These are phyloP conservation scores for Hypseocharis bilobata DNA, from an alignment of 441 rosid genomes.

Conservation along the genomic window DNA sequence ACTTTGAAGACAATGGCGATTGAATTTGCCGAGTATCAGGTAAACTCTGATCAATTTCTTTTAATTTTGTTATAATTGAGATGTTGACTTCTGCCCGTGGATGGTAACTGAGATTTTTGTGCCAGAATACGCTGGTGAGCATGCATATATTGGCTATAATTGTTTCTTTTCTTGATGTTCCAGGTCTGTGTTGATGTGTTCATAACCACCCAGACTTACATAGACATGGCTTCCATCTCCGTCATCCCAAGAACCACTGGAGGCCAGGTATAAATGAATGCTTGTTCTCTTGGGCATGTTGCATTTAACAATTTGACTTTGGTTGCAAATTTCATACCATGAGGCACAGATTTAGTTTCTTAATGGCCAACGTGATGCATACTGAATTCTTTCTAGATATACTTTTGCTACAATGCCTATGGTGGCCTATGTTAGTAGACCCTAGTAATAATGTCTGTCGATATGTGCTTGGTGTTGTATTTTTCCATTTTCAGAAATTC, in stretches of 20 bases:
- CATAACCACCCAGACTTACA: conserved; percentile 68
- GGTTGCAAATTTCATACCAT: background rate
- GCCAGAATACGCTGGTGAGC: background rate
- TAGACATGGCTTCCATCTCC: conserved; percentile 78
- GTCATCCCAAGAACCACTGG: conserved; percentile 88
- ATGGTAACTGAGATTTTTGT: conserved; percentile 14
- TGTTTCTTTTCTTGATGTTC: conserved; percentile 13
- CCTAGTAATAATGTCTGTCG: background rate
- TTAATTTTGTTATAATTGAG: background rate
- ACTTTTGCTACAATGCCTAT: background rate
- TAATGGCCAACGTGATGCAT: background rate
- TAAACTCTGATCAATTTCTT: conserved; percentile 16
- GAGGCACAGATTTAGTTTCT: background rate
- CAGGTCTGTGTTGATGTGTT: conserved; percentile 92
- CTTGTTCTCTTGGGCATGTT: conserved; percentile 7
- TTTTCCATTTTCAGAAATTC: background rate
- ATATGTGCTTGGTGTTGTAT: background rate
- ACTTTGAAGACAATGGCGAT: conserved; percentile 77
- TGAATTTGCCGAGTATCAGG: conserved; percentile 97
- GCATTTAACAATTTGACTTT: background rate
- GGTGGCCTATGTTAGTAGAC: background rate
- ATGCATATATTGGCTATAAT: conserved; percentile 11
- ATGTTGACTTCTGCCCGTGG: background rate
- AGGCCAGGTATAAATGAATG: conserved; percentile 57
- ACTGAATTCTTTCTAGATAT: background rate